Evolutionary conservation across 192 early-diverging fungal species (phyloP), one percentile per base, ranked within the genome.

Genomic region (Phlyctochytrium arcticum): DNA sequence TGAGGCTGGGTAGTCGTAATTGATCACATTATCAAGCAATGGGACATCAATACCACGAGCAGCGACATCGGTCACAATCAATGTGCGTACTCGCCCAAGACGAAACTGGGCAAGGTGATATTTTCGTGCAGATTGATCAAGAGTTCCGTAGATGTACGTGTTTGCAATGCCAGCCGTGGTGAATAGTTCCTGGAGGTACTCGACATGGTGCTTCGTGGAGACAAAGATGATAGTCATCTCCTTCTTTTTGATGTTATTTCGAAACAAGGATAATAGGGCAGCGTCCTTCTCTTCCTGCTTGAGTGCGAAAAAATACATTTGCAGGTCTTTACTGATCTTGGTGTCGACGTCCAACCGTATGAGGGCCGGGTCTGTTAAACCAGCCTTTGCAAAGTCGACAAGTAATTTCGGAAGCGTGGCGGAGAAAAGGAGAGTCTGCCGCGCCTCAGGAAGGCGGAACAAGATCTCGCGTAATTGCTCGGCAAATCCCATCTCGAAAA

Each of bases 41-140:
- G 96, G 96, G 36, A 99, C 92, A 83, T 99, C 96, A 62, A 99
- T 93, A 90, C 96, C 96, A 81, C 95, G 89, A 6, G 94, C 93
- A n/a, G 96, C 96, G 8, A 99, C 90, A 73, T 98, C 96, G 10
- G 96, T 99, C 23, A 99, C 96, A 17, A 99, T 83, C 37, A 99
- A 60, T 0, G 95, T 50, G 62, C 93, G 89, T 42, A 85, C 84
- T 26, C 81, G 76, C 3, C 91, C 92, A 10, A 79, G 77, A 15
- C 93, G 78, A 76, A 99, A 98, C 44, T 83, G 77, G 51, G 83
- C 74, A 37, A 96, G 92, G 71, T 98, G 90, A 50, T 87, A 87
- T 59, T 88, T 89, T 62, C 96, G 85, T 12, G 92, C 92, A 0
- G 87, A 82, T 71, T 96, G 96, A 70, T 99, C 96, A 4, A 99